Evolutionary conservation across 306 rosid genomes (phyloP), one percentile per base, ranked within the genome.

Genomic region (Rosa lucieae): DNA sequence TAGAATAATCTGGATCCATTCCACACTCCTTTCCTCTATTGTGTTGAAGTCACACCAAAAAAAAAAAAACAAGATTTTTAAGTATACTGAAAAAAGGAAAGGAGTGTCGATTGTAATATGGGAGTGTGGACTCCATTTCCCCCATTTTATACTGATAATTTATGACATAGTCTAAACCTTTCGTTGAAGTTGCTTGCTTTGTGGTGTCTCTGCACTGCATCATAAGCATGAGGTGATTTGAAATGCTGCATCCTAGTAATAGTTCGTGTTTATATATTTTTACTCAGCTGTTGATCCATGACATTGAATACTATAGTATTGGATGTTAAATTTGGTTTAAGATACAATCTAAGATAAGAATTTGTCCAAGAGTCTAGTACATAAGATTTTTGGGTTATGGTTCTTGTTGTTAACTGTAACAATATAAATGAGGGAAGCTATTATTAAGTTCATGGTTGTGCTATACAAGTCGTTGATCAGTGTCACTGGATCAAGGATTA

Each of bases 361-460:
- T 43, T 43, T 43, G 8, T 43, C 37, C 17, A 10, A 0, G 8
- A 55, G 62, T 55, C 62, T 11, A 71, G 61, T 47, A 15, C 46
- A 32, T 13, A 74, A 35, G 53, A 21, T 42, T 74, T 40, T 55
- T 74, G 68, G 1, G 68, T 40, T 56, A 21, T 74, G 68, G 23
- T 74, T 48, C 14, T 35, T 73, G 61, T 72, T 46, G n/a, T 51
- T 52, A 74, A 42, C 68, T 42, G 37, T n/a, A 73, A 35, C 21
- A 73, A 32, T 42, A 35, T 43, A 35, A 73, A 51, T 18, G 32
- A 18, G 48, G 6, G 20, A 55, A 12, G n/a, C 39, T n/a, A 44
- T 73, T 52, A 35, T 52, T 37, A 73, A 9, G 39, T 37, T 71
- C 43, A 14, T 32, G 67, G 67, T 1, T 73, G 59, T 53, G 59